Evolutionary conservation across 495 filamentous ascomycete genomes (phyloP).

Genomic region (Penicillium subrubescens): DNA sequence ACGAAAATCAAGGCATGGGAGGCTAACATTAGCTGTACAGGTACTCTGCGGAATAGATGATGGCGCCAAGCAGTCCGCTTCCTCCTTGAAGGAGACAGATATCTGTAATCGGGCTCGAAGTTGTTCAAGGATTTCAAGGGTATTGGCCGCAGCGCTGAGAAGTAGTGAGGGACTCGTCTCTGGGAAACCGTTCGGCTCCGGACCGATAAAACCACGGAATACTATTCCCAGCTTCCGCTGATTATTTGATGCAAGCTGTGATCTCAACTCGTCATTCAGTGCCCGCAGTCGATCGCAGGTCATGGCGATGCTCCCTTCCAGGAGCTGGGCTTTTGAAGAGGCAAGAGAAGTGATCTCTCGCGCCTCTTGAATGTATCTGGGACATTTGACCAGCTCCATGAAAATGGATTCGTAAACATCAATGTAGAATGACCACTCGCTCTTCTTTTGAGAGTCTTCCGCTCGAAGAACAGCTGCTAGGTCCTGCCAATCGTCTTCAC

Average conservation of each 20-base stretch:
- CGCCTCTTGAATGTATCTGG: slow-evolving; percentile 5
- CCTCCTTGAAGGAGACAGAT: neutral
- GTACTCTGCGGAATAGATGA: neutral
- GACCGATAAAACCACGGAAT: slow-evolving; percentile 3
- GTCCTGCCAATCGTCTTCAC: slow-evolving; percentile 9
- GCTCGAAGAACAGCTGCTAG: slow-evolving; percentile 8
- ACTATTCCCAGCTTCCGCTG: slow-evolving; percentile 9
- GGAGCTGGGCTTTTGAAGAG: neutral
- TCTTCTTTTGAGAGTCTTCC: slow-evolving; percentile 15
- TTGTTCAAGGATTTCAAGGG: neutral
- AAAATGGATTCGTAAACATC: slow-evolving; percentile 12
- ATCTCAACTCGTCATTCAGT: neutral
- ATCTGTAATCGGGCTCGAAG: neutral
- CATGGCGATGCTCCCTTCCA: neutral
- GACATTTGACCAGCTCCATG: slow-evolving; percentile 17
- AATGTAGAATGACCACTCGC: slow-evolving; percentile 14
- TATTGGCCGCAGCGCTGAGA: slow-evolving; percentile 7
- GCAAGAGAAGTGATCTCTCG: slow-evolving; percentile 7
- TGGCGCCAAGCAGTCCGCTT: neutral
- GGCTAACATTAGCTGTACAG: neutral
- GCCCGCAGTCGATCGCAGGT: neutral
- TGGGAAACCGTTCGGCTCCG: slow-evolving; percentile 7
- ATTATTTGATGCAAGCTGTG: slow-evolving; percentile 5
- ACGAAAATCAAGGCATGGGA: slow-evolving; percentile 7
- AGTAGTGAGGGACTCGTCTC: slow-evolving; percentile 13